Evolutionary conservation across 257 asterid species (phyloP), one percentile per base, ranked within the genome.

Genomic region (Salvia hispanica): DNA sequence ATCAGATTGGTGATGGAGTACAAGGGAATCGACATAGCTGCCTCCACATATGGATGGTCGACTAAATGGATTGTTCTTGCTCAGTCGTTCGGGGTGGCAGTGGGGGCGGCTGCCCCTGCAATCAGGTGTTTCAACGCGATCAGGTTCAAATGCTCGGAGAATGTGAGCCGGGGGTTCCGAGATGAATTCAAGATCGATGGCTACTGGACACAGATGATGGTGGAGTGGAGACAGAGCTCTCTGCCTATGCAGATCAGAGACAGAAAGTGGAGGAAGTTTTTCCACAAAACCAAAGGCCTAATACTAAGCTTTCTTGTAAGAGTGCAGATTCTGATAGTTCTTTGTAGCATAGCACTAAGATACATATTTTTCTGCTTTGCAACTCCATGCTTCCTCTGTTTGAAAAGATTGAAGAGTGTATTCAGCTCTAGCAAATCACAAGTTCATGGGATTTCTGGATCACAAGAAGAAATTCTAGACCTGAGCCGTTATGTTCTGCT

Each of bases 211-310:
- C 55, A 40, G 25, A 66, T 62, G 73, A 59, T 80, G 70, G 56
- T 72, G 55, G 72, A 76, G 16, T 81, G 82, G 89, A 83, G 76
- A 63, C 80, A 81, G 7, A 76, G 72, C 16, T 68, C 76, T 25
- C 33, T 72, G 16, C 56, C 62, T 57, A 51, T 62, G 66, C 67
- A 51, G 33, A 62, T 76, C 39, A 28, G 69, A 25, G 61, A 62
- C 58, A 53, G 62, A 58, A 72, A 51, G 37, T 68, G 70, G 62
- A 62, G 57, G 40, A 69, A 69, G 3, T 47, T 43, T n/a, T 58
- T 79, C 7, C 76, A 69, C 36, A 64, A 59, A 25, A 51, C 42
- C 15, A 77, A 62, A 62, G 62, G 61, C 13, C 7, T 44, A 6
- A 51, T 63, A 54, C 76, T 81, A 18, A 51, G 57, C 34, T 0